Percentiles rank a stretch among this genome's conserved stretches.
phyloP scores from a whole-genome alignment of 1,139 yeast genomes.

The Blastobotrys malaysiensis region DNA sequence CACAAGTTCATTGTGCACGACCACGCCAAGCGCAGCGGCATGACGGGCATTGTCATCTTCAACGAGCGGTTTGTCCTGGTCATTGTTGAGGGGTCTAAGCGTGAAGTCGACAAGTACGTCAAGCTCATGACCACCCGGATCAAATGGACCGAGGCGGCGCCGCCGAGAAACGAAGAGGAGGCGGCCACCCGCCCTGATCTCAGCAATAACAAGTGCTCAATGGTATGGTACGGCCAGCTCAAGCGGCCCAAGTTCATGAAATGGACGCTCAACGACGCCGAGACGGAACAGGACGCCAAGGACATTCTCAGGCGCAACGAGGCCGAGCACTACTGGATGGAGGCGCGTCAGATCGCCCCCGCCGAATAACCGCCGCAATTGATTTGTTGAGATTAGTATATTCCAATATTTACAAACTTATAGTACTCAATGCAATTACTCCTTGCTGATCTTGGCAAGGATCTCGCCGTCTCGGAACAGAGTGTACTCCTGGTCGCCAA shows the following conservation, averaged over 20 bases:
- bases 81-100: constrained; percentile 67
- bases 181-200: constrained; percentile 36
- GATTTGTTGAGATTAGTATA: not conserved
- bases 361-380: not conserved
- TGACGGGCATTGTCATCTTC: constrained; percentile 54
- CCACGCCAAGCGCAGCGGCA: constrained; percentile 67
- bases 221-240: constrained; percentile 77
- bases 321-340: constrained; percentile 55
- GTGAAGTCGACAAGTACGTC: constrained; percentile 55
- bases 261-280: constrained; percentile 54
- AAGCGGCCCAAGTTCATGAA: constrained; percentile 48
- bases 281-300: constrained; percentile 51
- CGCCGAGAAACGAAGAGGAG: constrained; percentile 27
- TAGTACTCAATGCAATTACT: constrained; percentile 13
- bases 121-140: constrained; percentile 59
- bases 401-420: constrained; percentile 4
- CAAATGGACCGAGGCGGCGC: constrained; percentile 55
- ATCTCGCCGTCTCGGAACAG: constrained; percentile 81
- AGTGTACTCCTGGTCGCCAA: constrained; percentile 57
- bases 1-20: constrained; percentile 69
- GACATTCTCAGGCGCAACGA: constrained; percentile 47
- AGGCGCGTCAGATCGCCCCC: constrained; percentile 17
- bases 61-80: constrained; percentile 50
- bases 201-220: constrained; percentile 44
- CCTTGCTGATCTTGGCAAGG: constrained; percentile 72